Percentiles rank a stretch among this genome's conserved stretches.
Conservation (phyloP, 768 basidiomycete genomes). For the Lactarius akahatsu region DNA sequence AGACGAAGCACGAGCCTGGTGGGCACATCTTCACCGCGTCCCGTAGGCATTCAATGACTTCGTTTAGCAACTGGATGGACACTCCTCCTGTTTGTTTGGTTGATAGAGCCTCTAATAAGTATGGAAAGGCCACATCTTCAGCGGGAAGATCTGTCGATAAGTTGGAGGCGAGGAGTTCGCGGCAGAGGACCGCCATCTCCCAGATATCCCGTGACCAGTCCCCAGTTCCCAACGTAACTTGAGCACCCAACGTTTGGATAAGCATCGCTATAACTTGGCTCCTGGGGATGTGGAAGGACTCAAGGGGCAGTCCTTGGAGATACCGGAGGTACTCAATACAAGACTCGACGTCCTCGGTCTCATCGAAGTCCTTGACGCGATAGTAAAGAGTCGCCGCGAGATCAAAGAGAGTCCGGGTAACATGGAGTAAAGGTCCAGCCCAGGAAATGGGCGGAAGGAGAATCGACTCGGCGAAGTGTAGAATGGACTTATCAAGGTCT, state of each 20-base stretch:
- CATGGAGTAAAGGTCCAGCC: not conserved
- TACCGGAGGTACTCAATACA: not conserved
- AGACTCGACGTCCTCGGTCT: not conserved
- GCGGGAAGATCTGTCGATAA: not conserved
- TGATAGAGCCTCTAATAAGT: too few species aligned
- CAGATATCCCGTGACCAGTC: not conserved
- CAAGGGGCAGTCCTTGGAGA: not conserved
- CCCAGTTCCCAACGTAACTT: not conserved
- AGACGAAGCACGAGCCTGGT: not conserved
- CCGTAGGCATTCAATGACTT: not conserved
- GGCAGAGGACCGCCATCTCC: not conserved
- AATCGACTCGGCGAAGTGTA: not conserved
- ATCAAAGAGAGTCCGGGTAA: not conserved
- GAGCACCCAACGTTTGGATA: not conserved
- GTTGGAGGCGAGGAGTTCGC: not conserved
- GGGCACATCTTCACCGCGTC: not conserved
- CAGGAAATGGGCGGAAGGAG: not conserved
- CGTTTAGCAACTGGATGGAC: not conserved
- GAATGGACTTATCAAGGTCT: not conserved
- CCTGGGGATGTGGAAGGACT: not conserved
- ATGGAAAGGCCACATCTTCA: too few species aligned
- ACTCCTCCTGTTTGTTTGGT: too few species aligned
- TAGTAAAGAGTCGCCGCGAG: not conserved
- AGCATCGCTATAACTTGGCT: not conserved
- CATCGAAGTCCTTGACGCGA: not conserved